Base-by-base conservation (phyloP, 2,329 filamentous ascomycete species). In the Penicillium occitanis region DNA sequence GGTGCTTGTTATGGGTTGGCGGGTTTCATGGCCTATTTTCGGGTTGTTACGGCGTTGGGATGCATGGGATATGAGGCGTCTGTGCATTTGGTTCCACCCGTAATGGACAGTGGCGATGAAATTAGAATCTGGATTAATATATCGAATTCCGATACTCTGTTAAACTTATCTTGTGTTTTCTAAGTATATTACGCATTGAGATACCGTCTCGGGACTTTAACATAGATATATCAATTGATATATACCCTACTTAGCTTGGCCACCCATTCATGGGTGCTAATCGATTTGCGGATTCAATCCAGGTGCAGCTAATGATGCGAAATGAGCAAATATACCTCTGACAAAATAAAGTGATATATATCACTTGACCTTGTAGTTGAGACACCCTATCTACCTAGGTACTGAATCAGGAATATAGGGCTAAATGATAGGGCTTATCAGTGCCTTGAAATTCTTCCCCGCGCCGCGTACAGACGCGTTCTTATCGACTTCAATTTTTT, bases 401-500 rank as follows among this genome's bases (percentile, higher is more conserved):
- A 25, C 7, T 2, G 17, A 25, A 53, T 53, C 61, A 17, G n/a
- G 42, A 42, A 63, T 2, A 5, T 63, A 63, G 61, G 61, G 61
- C 61, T 63, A 55, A 55, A 28, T 33, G 33, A 33, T 55, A 63
- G 48, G 61, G 61, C 33, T 63, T 44, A 46, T 25, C 22, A 5
- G 28, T 5, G 14, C 37, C 37, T 40, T 19, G 22, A 28, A 19
- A 13, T 46, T 30, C 14, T 53, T 55, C 61, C 61, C 61, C 48
- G 61, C 61, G 33, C 48, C 61, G 48, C 33, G 61, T 19, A 17
- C 35, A 30, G 13, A 53, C 61, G 61, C 61, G 50, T 44, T 57
- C 50, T 63, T 37, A 51, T 48, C 64, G 70, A 74, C 67, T 35
- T 44, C 58, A 17, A 50, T 44, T 55, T 59, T 50, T 35, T 42